Evolutionary conservation across 2,329 filamentous ascomycete genomes (phyloP), one percentile per base, ranked within the genome.

Genomic region (Aspergillus sp.): DNA sequence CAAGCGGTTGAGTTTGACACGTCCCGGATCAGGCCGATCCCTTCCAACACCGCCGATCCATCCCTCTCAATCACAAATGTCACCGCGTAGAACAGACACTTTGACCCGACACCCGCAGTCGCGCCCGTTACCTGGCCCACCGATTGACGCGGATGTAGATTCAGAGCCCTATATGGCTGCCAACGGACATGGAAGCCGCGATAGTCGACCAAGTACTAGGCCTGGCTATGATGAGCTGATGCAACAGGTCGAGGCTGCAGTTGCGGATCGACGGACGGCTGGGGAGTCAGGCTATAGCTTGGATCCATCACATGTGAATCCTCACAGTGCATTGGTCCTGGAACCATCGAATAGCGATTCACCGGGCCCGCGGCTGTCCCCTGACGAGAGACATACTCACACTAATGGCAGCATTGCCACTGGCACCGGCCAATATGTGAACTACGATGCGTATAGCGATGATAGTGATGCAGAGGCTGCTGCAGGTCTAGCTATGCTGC

Each of bases 401-500:
- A 78, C 79, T 1, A 86, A 88, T 66, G 75, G 74, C 8, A 76
- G 80, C 70, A 71, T 78, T 64, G 70, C 78, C 4, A 81, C 80
- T 4, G 78, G 75, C 4, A 72, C 75, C 2, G 78, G 79, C 57
- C 73, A 80, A 54, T 77, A 79, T 60, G 74, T 79, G 41, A 79
- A 80, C 61, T 80, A 81, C 60, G 78, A 78, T 61, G 78, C 79
- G 5, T 83, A 83, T 67, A 82, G 82, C 63, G 90, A 94, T 57
- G 92, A 96, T 53, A 96, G 92, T 71, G 94, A 98, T 71, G 87
- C 90, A 0, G 94, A 97, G 75, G 94, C 90, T 19, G 88, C 90
- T 41, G 91, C 91, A 62, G 94, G 95, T 15, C 79, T 96, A 55
- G 85, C 91, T 72, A 92, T 92, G 66, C 87, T 98, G 84, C 87